These are phyloP conservation scores for Zygotorulaspora chibaensis DNA, from an alignment of 805 yeast species.

Conservation along the genomic window DNA sequence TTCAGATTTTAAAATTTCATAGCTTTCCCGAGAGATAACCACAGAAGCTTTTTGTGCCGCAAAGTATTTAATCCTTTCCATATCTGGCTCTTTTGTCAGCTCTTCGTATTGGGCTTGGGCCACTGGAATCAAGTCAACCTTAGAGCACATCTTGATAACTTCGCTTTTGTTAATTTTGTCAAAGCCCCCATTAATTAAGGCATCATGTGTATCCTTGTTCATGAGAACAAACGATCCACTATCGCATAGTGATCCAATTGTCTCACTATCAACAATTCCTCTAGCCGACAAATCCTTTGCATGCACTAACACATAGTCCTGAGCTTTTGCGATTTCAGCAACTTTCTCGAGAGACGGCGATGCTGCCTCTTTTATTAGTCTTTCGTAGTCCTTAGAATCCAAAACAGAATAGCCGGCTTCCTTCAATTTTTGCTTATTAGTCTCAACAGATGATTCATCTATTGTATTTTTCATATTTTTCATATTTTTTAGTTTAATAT, in stretches of 20 bases:
- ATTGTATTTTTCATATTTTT: slow-evolving; percentile 17
- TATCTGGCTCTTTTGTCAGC: slow-evolving; percentile 12
- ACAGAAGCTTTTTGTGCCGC: slow-evolving; percentile 25
- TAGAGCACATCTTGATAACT: slow-evolving; percentile 18
- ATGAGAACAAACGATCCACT: slow-evolving; percentile 10
- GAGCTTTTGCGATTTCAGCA: slow-evolving; percentile 5
- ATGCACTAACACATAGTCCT: slow-evolving; percentile 9
- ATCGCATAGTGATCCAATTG: slow-evolving; percentile 1
- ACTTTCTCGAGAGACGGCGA: slow-evolving; percentile 20
- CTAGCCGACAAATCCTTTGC: not conserved
- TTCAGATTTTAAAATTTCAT: slow-evolving; percentile 21
- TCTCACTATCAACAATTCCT: not conserved
- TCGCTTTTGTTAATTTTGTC: slow-evolving; percentile 18
- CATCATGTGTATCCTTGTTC: slow-evolving; percentile 9
- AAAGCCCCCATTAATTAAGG: slow-evolving; percentile 3
- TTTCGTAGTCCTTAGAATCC: slow-evolving; percentile 12
- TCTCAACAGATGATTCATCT: slow-evolving; percentile 24
- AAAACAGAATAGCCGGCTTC: slow-evolving; percentile 12
- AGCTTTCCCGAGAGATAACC: slow-evolving; percentile 30
- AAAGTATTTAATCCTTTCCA: slow-evolving; percentile 17
- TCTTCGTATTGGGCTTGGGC: slow-evolving; percentile 26
- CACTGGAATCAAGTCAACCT: slow-evolving; percentile 22
- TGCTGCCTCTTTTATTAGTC: slow-evolving; percentile 5
- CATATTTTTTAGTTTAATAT: slow-evolving; percentile 23
- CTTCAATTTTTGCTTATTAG: slow-evolving; percentile 19